Conservation (phyloP, 202 grass and related monocot species). For the Digitaria exilis region DNA sequence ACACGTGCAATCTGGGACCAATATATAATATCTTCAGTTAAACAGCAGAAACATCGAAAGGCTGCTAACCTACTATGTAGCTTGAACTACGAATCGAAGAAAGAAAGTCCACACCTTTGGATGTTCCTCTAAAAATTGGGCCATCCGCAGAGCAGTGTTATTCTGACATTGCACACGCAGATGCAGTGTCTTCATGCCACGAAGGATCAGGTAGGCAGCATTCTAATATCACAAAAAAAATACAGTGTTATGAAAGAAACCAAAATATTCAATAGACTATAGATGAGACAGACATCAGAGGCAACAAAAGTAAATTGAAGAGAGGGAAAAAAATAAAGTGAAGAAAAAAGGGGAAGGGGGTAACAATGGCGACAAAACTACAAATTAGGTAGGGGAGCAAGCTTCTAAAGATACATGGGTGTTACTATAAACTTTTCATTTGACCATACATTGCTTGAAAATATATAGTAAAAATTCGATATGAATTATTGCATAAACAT, state of each 20-base stretch:
- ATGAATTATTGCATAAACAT: constrained; percentile 8
- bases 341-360: neutral
- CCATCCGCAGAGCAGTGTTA: constrained; percentile 91
- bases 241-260: constrained; percentile 24
- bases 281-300: constrained; percentile 28
- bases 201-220: constrained; percentile 92
- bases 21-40: constrained; percentile 15
- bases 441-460: neutral
- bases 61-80: neutral
- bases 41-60: constrained; percentile 20
- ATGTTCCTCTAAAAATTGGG: constrained; percentile 99
- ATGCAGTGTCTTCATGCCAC: constrained; percentile 99
- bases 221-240: constrained; percentile 60
- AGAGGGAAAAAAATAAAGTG: neutral
- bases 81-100: neutral
- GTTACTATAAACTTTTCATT: neutral
- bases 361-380: neutral
- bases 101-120: constrained; percentile 67
- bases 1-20: constrained; percentile 68
- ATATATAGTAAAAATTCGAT: neutral
- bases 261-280: constrained; percentile 1
- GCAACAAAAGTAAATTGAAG: neutral
- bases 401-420: neutral
- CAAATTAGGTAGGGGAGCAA: neutral
- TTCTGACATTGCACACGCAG: constrained; percentile 97